Evolutionary conservation across 306 rosid species (phyloP).

Genomic region (Quercus bicolor): DNA sequence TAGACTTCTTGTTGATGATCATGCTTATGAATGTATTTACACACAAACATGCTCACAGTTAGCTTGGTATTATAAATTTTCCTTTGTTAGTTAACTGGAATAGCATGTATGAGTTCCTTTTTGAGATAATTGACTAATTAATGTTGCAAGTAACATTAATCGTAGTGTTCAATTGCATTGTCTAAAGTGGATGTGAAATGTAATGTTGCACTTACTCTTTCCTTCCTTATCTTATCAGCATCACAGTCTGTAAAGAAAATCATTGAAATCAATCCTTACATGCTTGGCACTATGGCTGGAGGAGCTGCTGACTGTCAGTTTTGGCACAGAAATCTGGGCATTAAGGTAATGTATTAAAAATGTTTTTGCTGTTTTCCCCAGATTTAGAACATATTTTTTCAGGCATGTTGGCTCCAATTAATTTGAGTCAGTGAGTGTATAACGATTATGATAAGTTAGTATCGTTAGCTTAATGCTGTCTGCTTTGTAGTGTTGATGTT

Average conservation of each 20-base stretch:
- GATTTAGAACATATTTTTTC: neutral
- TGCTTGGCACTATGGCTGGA: constrained; percentile 69
- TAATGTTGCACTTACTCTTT: neutral
- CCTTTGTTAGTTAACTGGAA: neutral
- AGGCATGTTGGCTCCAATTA: neutral
- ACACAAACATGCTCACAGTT: neutral
- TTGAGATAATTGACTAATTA: neutral
- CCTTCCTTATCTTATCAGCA: constrained; percentile 41
- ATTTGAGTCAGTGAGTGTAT: neutral
- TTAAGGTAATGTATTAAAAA: constrained; percentile 11
- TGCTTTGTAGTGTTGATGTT: neutral
- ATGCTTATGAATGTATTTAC: neutral
- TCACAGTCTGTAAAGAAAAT: constrained; percentile 91
- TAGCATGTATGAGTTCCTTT: neutral
- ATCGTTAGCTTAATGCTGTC: neutral
- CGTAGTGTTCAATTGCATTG: neutral
- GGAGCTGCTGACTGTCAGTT: constrained; percentile 70
- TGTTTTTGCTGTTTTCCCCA: neutral
- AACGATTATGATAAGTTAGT: too few relatives aligned
- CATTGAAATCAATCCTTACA: constrained; percentile 59
- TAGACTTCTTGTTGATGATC: neutral
- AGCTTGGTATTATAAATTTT: neutral
- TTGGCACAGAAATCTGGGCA: constrained; percentile 66
- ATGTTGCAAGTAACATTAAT: neutral
- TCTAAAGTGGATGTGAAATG: neutral